Conservation (phyloP, 2,329 filamentous ascomycete genomes). For the Hymenoscyphus salicellus region DNA sequence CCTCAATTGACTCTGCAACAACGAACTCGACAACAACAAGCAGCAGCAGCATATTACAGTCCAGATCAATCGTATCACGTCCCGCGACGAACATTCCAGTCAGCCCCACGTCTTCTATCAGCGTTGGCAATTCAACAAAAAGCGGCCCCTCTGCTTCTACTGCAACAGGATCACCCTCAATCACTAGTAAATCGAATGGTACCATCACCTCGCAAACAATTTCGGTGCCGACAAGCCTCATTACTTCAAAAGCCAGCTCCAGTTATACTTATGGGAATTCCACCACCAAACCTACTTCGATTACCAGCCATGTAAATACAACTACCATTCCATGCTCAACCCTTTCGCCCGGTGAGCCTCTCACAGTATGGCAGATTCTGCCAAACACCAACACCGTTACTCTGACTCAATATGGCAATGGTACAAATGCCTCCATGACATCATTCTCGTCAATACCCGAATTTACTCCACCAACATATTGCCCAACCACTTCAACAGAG, state of each 20-base stretch:
- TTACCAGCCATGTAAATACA: neutral
- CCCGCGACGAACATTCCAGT: neutral
- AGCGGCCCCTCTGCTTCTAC: neutral
- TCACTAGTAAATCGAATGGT: neutral
- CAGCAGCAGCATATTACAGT: neutral
- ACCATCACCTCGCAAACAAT: neutral
- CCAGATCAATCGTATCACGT: neutral
- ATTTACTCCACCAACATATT: conserved; percentile 29
- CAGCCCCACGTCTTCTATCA: neutral
- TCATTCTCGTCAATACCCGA: conserved; percentile 17
- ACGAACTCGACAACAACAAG: neutral
- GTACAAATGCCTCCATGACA: conserved; percentile 14
- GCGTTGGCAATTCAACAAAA: neutral
- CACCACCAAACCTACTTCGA: conserved; percentile 1
- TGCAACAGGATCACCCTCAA: neutral
- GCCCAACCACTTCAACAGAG: conserved; percentile 8
- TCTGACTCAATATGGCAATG: conserved; percentile 22
- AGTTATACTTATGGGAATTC: neutral
- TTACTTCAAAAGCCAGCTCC: neutral
- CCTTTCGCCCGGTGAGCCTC: conserved; percentile 16
- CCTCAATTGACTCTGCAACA: neutral
- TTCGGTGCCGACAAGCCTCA: neutral
- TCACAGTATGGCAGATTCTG: conserved; percentile 25
- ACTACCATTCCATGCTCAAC: conserved; percentile 12
- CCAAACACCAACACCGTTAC: conserved; percentile 31